Evolutionary conservation across 2,329 filamentous ascomycete species (phyloP).

Genomic region (Blumeria hordei): DNA sequence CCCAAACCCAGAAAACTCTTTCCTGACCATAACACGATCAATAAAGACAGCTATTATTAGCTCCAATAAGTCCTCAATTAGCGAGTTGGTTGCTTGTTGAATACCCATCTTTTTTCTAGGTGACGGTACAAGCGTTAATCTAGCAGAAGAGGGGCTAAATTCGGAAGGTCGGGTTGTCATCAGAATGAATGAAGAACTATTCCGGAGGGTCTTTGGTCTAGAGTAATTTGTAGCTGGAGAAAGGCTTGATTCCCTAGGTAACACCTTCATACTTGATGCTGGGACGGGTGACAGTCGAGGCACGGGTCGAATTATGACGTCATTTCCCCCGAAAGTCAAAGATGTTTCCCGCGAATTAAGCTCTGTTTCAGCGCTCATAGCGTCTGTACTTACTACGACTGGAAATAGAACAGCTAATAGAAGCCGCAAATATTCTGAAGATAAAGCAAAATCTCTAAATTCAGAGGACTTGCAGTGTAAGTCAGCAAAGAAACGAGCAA

Average conservation of each 20-base stretch:
- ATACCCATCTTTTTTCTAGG: constrained; percentile 27
- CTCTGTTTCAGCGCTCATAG: constrained; percentile 63
- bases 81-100: constrained; percentile 35
- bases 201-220: constrained; percentile 39
- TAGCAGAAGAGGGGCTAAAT: constrained; percentile 31
- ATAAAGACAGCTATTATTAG: constrained; percentile 59
- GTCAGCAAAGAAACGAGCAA: constrained; percentile 57
- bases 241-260: constrained; percentile 28
- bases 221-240: constrained; percentile 19
- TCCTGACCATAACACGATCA: constrained; percentile 63
- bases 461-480: constrained; percentile 50
- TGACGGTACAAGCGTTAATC: constrained; percentile 36
- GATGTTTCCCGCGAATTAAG: constrained; percentile 61
- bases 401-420: constrained; percentile 66
- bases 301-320: constrained; percentile 47
- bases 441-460: constrained; percentile 63
- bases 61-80: constrained; percentile 55
- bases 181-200: constrained; percentile 79
- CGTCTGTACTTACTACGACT: constrained; percentile 64
- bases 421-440: constrained; percentile 60
- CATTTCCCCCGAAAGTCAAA: constrained; percentile 64
- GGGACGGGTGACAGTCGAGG: constrained; percentile 29
- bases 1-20: constrained; percentile 75
- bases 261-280: constrained; percentile 50
- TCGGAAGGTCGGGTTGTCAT: constrained; percentile 46